Conservation (phyloP, 768 basidiomycete genomes). For the Phylloporus scabripes region DNA sequence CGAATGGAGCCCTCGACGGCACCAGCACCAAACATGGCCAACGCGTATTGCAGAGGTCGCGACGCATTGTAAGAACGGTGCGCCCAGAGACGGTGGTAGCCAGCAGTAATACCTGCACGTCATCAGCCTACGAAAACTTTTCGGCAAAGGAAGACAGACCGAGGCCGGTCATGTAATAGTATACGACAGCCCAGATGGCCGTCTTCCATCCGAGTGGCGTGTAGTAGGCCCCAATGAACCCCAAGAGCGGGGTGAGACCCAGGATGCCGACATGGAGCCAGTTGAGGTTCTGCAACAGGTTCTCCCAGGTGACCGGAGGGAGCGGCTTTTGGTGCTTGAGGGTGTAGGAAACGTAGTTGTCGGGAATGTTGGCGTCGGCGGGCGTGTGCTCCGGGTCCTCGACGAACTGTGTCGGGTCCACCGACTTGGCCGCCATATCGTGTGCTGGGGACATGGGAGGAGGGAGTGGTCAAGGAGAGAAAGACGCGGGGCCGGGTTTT, state of each 20-base stretch:
- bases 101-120: conserved; percentile 88
- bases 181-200: conserved; percentile 55
- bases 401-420: conserved; percentile 10
- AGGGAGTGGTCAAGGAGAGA: conserved; percentile 23
- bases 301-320: conserved; percentile 62
- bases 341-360: conserved; percentile 78
- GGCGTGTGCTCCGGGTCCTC: conserved; percentile 32
- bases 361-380: conserved; percentile 59
- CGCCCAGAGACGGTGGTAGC: conserved; percentile 97
- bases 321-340: conserved; percentile 62
- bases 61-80: conserved; percentile 94
- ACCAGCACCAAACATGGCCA: conserved; percentile 83
- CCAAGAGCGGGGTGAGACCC: conserved; percentile 65
- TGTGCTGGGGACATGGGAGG: conserved; percentile 22
- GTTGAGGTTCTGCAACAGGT: conserved; percentile 57
- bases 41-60: conserved; percentile 74
- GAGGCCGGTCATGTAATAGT: conserved; percentile 79
- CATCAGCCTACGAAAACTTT: conserved; percentile 19
- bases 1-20: conserved; percentile 96
- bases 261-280: conserved; percentile 75
- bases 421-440: conserved; percentile 10
- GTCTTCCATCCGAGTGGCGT: conserved; percentile 72
- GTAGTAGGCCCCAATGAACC: conserved; percentile 64
- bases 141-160: conserved; percentile 44
- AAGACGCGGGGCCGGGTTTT: conserved; percentile 16